Conservation (phyloP, 2,329 filamentous ascomycete species). For the Colletotrichum shisoi region DNA sequence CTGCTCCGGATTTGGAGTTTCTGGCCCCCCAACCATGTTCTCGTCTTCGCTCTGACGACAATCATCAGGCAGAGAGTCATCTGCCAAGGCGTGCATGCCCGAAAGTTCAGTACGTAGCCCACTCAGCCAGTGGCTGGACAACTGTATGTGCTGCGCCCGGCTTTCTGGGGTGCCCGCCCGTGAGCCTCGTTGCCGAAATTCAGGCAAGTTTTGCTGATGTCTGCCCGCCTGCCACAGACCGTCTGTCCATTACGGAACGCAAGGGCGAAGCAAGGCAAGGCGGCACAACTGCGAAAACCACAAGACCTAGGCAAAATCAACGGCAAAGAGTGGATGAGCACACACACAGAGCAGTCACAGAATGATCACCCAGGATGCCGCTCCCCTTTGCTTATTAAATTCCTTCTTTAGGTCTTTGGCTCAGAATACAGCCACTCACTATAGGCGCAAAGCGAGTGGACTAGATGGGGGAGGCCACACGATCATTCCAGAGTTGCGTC, state of each 20-base stretch:
- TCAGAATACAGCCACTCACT: constrained; percentile 39
- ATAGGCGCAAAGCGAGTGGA: constrained; percentile 32
- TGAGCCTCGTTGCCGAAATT: background rate
- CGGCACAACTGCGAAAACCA: background rate
- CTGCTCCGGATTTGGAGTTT: background rate
- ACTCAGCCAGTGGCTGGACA: constrained; percentile 5
- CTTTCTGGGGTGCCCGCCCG: constrained; percentile 5
- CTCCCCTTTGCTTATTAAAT: constrained; percentile 36
- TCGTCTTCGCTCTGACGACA: background rate
- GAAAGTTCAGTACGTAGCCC: constrained; percentile 5
- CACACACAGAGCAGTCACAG: constrained; percentile 35
- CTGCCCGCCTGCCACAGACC: background rate
- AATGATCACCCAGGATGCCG: constrained; percentile 36
- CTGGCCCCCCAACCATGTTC: background rate
- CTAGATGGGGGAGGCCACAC: constrained; percentile 26
- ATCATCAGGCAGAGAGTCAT: background rate
- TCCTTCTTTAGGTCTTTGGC: constrained; percentile 29
- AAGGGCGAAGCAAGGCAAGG: background rate
- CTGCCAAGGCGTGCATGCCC: background rate
- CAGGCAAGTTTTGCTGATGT: background rate
- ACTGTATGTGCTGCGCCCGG: constrained; percentile 18
- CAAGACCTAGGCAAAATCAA: constrained; percentile 8
- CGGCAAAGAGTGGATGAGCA: constrained; percentile 30
- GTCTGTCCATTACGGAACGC: too few species aligned
- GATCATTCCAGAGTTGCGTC: constrained; percentile 19